Conservation (phyloP, 2,329 filamentous ascomycete genomes). For the Cladosporium austrohemisphaericum region DNA sequence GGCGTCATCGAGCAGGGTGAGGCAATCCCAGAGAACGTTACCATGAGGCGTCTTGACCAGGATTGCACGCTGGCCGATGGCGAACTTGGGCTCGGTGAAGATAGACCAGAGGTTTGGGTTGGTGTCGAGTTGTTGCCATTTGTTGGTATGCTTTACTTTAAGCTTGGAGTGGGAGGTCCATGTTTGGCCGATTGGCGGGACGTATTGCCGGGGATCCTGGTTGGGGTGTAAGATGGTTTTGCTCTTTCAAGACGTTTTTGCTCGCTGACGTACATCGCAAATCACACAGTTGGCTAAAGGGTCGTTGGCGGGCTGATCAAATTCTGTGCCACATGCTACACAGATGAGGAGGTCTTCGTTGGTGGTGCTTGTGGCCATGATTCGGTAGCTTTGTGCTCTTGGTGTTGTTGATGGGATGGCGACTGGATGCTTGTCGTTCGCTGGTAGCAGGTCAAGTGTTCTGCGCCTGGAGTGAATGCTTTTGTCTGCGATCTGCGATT, state of each 20-base stretch:
- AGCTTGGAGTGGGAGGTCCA: slow-evolving; percentile 58
- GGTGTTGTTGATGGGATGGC: no score
- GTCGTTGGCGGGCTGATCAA: slow-evolving; percentile 49
- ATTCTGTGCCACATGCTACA: slow-evolving; percentile 68
- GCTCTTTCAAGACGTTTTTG: background rate
- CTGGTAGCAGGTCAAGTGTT: no score
- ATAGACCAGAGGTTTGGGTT: slow-evolving; percentile 47
- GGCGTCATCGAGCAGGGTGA: slow-evolving; percentile 64
- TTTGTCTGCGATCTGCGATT: no score
- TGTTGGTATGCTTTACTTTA: slow-evolving; percentile 50
- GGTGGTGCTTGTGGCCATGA: no score
- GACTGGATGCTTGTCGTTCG: no score
- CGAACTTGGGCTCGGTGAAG: slow-evolving; percentile 50
- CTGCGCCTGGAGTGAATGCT: no score
- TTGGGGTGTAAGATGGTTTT: background rate
- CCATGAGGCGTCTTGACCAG: slow-evolving; percentile 62
- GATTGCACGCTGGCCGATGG: slow-evolving; percentile 71
- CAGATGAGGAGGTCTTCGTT: slow-evolving; percentile 55
- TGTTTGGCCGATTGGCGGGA: slow-evolving; percentile 59
- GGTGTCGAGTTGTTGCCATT: slow-evolving; percentile 33
- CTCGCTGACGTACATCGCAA: slow-evolving; percentile 58
- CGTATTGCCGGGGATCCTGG: slow-evolving; percentile 63
- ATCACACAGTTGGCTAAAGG: slow-evolving; percentile 60
- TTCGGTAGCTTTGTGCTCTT: no score
- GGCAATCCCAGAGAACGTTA: slow-evolving; percentile 77